Evolutionary conservation across 2,329 filamentous ascomycete genomes (phyloP).

Genomic region (Neurospora crassa): DNA sequence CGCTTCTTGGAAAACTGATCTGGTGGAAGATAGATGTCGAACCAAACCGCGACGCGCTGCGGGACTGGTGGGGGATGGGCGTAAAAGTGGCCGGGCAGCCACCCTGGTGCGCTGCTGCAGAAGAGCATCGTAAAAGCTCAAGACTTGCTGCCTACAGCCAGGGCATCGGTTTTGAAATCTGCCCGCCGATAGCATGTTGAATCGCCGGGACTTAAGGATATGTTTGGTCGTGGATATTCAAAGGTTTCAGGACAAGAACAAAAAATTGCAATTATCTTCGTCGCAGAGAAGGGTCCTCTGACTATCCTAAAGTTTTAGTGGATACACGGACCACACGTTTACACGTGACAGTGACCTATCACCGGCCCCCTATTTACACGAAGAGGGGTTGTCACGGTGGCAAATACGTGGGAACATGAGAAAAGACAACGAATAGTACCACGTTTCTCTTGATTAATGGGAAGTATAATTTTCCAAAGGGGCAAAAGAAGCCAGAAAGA

Average conservation of each 20-base stretch:
- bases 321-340: not conserved
- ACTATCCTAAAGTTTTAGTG: not conserved
- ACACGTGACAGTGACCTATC: not conserved
- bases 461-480: not conserved
- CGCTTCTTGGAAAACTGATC: conserved; percentile 8
- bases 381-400: not conserved
- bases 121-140: conserved; percentile 28
- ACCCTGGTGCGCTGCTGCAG: conserved; percentile 18
- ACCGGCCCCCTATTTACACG: not conserved
- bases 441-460: not conserved
- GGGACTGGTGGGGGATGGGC: conserved; percentile 2
- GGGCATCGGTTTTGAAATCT: conserved; percentile 28
- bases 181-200: conserved; percentile 28
- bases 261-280: not conserved
- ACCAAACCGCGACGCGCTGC: conserved; percentile 6
- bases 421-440: not conserved
- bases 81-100: conserved; percentile 10
- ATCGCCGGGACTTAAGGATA: conserved; percentile 3
- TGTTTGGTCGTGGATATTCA: not conserved
- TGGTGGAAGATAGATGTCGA: conserved; percentile 16
- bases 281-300: not conserved
- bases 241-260: not conserved
- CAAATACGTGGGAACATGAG: not conserved
- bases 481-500: not conserved
- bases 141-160: conserved; percentile 27